Evolutionary conservation across 2,329 filamentous ascomycete genomes (phyloP).

Genomic region (Setomelanomma holmii): DNA sequence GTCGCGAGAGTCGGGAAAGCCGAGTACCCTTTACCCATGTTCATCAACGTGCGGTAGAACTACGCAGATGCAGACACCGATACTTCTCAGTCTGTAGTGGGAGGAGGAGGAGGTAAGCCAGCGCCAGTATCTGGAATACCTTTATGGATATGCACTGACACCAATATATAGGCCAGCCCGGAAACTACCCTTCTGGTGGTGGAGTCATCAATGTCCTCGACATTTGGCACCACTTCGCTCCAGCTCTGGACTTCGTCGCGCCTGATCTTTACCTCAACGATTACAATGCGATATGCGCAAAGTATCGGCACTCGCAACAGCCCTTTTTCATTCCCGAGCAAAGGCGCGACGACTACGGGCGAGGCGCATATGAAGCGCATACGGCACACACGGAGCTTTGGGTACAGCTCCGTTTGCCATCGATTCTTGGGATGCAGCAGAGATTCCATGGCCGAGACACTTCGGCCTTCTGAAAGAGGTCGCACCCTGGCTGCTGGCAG

Average conservation of each 20-base stretch:
- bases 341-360: constrained; percentile 51
- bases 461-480: constrained; percentile 46
- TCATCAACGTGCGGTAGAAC: constrained; percentile 55
- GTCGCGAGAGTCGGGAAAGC: constrained; percentile 49
- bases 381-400: constrained; percentile 7
- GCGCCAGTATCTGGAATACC: too few relatives aligned
- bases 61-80: constrained; percentile 42
- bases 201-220: constrained; percentile 51
- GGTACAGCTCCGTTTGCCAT: constrained; percentile 31
- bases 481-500: constrained; percentile 37
- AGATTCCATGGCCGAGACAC: constrained; percentile 40
- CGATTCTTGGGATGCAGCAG: constrained; percentile 45
- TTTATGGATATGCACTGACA: too few relatives aligned
- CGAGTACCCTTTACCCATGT: constrained; percentile 49
- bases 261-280: constrained; percentile 58
- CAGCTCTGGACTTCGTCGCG: constrained; percentile 52
- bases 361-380: constrained; percentile 11
- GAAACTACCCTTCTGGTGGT: constrained; percentile 56
- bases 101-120: constrained; percentile 48
- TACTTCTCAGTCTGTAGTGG: constrained; percentile 41
- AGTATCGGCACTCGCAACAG: constrained; percentile 52
- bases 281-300: constrained; percentile 50
- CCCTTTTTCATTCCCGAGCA: constrained; percentile 60
- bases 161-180: too few relatives aligned
- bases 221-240: constrained; percentile 51